Conservation (phyloP, 345 rosid genomes). For the Arabis alpina region DNA sequence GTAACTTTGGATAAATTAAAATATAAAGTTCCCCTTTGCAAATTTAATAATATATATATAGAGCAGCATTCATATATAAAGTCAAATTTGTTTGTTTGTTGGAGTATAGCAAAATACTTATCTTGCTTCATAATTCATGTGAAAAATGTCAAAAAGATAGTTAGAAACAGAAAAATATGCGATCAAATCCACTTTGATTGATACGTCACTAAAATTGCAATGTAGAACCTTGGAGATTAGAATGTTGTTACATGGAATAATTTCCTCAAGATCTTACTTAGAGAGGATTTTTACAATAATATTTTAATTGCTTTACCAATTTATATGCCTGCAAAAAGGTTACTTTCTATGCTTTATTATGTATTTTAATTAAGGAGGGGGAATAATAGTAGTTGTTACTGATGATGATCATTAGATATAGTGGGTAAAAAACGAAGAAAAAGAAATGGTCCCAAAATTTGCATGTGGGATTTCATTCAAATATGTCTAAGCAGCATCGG, state of each 20-base stretch:
- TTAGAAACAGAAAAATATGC: no score
- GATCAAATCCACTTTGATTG: not conserved
- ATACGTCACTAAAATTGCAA: not conserved
- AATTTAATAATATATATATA: no score
- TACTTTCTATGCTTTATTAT: not conserved
- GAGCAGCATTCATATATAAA: no score
- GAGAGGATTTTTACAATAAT: not conserved
- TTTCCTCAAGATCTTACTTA: no score
- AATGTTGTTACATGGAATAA: not conserved
- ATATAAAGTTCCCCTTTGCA: no score
- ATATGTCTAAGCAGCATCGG: slow-evolving; percentile 38
- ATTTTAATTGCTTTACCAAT: not conserved
- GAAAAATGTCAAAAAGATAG: no score
- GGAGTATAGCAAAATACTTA: no score
- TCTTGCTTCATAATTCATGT: no score
- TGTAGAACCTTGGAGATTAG: not conserved
- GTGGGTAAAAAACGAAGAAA: slow-evolving; percentile 32
- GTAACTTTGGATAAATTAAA: no score
- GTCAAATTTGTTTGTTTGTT: no score
- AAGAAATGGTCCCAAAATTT: slow-evolving; percentile 39
- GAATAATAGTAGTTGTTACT: slow-evolving; percentile 24
- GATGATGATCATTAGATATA: slow-evolving; percentile 32
- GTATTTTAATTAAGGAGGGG: not conserved
- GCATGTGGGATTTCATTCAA: slow-evolving; percentile 44
- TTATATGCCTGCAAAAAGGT: slow-evolving; percentile 1